phyloP scores from a whole-genome alignment of 176 grass and related monocot genomes.

The Bromus sterilis region DNA sequence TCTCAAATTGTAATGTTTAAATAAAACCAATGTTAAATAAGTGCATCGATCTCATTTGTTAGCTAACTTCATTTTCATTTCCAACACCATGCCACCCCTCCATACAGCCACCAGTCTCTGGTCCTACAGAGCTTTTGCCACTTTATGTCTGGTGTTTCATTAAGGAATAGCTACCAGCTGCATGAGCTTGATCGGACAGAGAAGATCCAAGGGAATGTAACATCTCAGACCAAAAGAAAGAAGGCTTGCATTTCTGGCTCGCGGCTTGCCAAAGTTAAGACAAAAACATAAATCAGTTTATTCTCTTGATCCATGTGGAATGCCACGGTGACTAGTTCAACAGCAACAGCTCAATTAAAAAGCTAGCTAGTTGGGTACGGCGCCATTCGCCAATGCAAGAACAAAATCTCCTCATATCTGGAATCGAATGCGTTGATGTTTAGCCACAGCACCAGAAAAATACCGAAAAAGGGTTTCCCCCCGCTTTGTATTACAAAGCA shows the following conservation, averaged over 20 bases:
- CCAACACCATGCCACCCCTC: not conserved
- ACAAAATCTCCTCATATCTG: slow-evolving; percentile 29
- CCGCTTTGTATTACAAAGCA: too few relatives aligned
- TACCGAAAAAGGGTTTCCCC: too few relatives aligned
- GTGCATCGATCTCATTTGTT: not conserved
- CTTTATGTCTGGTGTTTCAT: not conserved
- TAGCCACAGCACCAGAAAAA: not conserved
- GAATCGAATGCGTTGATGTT: not conserved
- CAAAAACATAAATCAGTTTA: not conserved
- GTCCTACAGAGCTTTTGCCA: not conserved
- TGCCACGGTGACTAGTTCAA: not conserved
- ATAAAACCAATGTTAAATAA: not conserved
- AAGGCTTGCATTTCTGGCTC: not conserved
- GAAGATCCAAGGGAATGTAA: slow-evolving; percentile 54
- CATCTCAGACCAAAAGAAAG: not conserved
- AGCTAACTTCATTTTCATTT: not conserved
- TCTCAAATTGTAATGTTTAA: not conserved
- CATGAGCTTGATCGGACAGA: not conserved
- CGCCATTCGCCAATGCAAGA: not conserved
- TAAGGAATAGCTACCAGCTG: not conserved
- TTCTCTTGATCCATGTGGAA: too few relatives aligned
- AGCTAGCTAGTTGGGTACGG: not conserved
- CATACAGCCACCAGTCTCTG: not conserved
- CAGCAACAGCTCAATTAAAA: not conserved
- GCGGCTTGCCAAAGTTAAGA: not conserved